Base-by-base conservation (phyloP, 208 protist species). In the Trypanosoma scelopori region DNA sequence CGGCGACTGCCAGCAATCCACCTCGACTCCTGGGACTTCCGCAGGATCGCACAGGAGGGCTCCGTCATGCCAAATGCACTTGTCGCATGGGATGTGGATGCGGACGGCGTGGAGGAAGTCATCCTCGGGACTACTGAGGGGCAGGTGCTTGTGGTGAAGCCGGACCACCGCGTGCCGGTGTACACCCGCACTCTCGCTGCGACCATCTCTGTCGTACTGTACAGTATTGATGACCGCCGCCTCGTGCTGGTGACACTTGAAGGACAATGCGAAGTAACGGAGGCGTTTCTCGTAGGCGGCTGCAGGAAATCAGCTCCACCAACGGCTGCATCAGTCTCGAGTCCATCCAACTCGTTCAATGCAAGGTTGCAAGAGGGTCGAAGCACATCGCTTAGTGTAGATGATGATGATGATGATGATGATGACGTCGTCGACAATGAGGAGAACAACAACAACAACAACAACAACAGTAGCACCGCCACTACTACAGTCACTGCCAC, bases 51-150 rank as follows among this genome's bases (percentile, higher is more conserved):
- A 15, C 48, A 71, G 11, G 81, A 93, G 51, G 91, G 91, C 18
- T 94, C 91, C 15, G 82, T 96, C 37, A 67, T 94, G 68, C 78
- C 88, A 5, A 91, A 93, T 63, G 86, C 86, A 6, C 77, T 96
- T 32, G 60, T 86, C 23, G 80, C 78, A 22, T 78, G 75, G 48
- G 91, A 96, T 71, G 82, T 96, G 3, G 85, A 93, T 59, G 71
- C 70, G 30, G 91, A 96, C 52, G 84, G 81, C 3, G 73, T 90
- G 11, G 87, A 92, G 62, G 91, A 96, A 55, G 71, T 91, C 39
- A 76, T 96, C 27, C 43, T 96, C 18, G 91, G 91, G 28, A 96
- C 87, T 5, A 94, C 91, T 25, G 87, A 94, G 41, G 91, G 91
- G 0, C 62, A 88, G 6, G 42, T 96, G 27, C 69, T 87, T 12